Base-by-base conservation (phyloP, 1,284 basidiomycete species). In the Fistulina hepatica region DNA sequence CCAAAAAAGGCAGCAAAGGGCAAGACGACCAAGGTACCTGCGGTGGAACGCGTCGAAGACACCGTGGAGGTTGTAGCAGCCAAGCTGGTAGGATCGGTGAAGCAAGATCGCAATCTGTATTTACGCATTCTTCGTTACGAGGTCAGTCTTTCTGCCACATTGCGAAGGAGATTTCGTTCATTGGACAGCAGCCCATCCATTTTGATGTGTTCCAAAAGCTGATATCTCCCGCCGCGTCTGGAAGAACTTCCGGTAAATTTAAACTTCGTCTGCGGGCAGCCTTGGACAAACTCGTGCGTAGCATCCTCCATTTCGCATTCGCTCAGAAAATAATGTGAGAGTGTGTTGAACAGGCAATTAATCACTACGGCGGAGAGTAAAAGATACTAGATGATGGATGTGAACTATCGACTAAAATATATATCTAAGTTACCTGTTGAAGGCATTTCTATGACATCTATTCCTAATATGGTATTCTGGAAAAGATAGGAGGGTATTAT, bases 401-500 rank as follows among this genome's bases (percentile, higher is more conserved):
- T n/a, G n/a, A n/a, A n/a, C n/a, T n/a, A n/a, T n/a, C n/a, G n/a
- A n/a, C n/a, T n/a, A n/a, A n/a, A n/a, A n/a, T n/a, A n/a, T n/a
- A n/a, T n/a, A n/a, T n/a, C n/a, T n/a, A n/a, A n/a, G n/a, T n/a
- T n/a, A n/a, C n/a, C n/a, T n/a, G n/a, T n/a, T n/a, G n/a, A n/a
- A n/a, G n/a, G n/a, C n/a, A 6, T 33, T 7, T 33, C 32, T 20
- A 5, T 13, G 12, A n/a, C 19, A 5, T 7, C 32, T n/a, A n/a
- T n/a, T n/a, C n/a, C n/a, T n/a, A n/a, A n/a, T n/a, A n/a, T 50
- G 40, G 44, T 21, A n/a, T n/a, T n/a, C n/a, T n/a, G n/a, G n/a
- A n/a, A n/a, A n/a, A n/a, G n/a, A 34, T 44, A 42, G 19, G 31
- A 26, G 32, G 5, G 25, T 17, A 37, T 37, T 34, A 39, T 4